phyloP scores from a whole-genome alignment of 495 filamentous ascomycete species.

The Lophiostoma macrostomum region DNA sequence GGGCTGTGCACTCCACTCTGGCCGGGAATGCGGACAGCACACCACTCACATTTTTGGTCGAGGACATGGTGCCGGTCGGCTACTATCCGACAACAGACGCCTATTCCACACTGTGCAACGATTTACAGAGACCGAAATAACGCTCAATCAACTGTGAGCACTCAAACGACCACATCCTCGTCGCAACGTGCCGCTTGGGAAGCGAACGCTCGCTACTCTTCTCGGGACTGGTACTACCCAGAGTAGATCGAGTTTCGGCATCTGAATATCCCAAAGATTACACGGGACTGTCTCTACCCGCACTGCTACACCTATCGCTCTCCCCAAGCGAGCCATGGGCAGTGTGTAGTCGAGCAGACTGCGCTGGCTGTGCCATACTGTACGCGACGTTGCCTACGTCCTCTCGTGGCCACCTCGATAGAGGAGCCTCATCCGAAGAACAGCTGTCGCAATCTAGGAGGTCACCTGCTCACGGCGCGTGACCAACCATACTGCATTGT shows the following conservation, averaged over 20 bases:
- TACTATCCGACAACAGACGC: not conserved
- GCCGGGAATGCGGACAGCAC: not conserved
- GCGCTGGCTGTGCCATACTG: not conserved
- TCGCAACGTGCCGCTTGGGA: conserved; percentile 16
- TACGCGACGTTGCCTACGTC: not conserved
- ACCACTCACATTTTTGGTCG: not conserved
- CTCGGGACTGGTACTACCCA: not conserved
- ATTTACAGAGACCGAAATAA: conserved; percentile 23
- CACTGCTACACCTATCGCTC: too few relatives aligned
- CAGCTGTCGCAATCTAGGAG: not conserved
- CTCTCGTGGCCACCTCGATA: not conserved
- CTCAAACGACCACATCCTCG: not conserved
- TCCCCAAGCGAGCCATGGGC: too few relatives aligned
- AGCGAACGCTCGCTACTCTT: conserved; percentile 15
- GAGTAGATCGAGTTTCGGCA: not conserved
- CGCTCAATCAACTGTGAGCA: conserved; percentile 8
- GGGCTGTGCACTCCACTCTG: not conserved
- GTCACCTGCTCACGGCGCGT: conserved; percentile 18
- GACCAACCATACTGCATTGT: not conserved
- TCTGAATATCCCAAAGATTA: conserved; percentile 1
- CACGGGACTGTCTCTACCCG: not conserved
- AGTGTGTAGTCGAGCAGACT: not conserved
- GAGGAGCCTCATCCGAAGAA: not conserved
- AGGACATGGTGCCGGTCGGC: not conserved
- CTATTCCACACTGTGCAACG: conserved; percentile 5